Conservation (phyloP, 768 basidiomycete species). For the Lentinus tigrinus region DNA sequence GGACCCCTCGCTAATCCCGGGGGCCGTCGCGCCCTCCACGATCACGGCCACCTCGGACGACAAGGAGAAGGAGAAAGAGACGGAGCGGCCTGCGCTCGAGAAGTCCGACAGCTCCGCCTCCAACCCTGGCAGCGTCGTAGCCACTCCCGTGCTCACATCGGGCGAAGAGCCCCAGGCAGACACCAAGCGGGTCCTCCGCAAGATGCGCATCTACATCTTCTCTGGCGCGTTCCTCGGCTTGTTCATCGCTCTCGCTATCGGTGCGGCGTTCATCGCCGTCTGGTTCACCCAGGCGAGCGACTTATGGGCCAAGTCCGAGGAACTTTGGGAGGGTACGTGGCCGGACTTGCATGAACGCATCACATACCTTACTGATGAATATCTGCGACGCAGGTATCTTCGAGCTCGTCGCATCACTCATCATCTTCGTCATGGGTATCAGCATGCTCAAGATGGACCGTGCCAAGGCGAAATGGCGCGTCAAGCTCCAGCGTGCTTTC, state of each 20-base stretch:
- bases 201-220: constrained; percentile 77
- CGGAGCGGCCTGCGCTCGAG: background rate
- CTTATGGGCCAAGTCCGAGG: constrained; percentile 83
- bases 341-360: constrained; percentile 13
- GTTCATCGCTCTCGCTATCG: constrained; percentile 77
- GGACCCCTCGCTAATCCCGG: constrained; percentile 19
- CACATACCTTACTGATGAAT: background rate
- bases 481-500: constrained; percentile 85
- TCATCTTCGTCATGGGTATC: constrained; percentile 93
- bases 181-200: constrained; percentile 51
- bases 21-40: constrained; percentile 6
- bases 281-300: constrained; percentile 91
- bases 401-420: constrained; percentile 64
- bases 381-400: constrained; percentile 52
- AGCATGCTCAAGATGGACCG: constrained; percentile 95
- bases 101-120: constrained; percentile 12
- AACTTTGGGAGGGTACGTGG: constrained; percentile 85
- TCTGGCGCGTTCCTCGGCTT: constrained; percentile 73
- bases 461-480: constrained; percentile 91
- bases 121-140: constrained; percentile 9
- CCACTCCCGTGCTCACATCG: constrained; percentile 20
- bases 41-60: constrained; percentile 6
- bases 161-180: constrained; percentile 25
- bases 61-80: constrained; percentile 19
- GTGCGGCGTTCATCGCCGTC: constrained; percentile 89